phyloP scores from a whole-genome alignment of 257 asterid species.

The Nicotiana undulata region DNA sequence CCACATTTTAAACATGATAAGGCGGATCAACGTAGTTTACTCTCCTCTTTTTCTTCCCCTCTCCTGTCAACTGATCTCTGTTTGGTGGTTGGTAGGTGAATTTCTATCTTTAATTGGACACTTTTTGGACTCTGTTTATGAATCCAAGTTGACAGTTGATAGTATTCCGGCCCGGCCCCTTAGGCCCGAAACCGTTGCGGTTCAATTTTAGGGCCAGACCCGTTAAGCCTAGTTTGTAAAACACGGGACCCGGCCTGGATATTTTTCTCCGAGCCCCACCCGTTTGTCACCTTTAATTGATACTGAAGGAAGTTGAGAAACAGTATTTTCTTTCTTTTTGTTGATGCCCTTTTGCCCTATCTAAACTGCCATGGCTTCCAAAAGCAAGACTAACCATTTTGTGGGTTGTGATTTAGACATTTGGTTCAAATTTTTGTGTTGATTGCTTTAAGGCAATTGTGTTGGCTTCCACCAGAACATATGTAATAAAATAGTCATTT shows the following conservation, averaged over 20 bases:
- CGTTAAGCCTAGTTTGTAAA: too few relatives aligned
- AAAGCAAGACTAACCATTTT: background rate
- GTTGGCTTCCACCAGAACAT: constrained; percentile 4
- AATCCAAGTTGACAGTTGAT: background rate
- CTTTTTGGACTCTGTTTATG: background rate
- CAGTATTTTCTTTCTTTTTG: background rate
- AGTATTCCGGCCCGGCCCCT: too few relatives aligned
- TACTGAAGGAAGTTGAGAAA: background rate
- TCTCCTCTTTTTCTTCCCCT: background rate
- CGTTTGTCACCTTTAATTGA: too few relatives aligned
- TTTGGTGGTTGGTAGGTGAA: background rate
- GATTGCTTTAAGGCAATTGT: background rate
- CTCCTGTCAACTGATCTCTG: background rate
- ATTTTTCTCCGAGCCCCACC: too few relatives aligned
- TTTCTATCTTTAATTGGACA: background rate
- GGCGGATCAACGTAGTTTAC: background rate
- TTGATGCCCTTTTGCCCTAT: background rate
- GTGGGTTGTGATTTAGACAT: background rate
- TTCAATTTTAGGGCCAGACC: too few relatives aligned
- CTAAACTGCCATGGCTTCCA: background rate
- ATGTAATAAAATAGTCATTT: background rate
- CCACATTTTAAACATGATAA: background rate
- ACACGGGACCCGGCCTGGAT: too few relatives aligned
- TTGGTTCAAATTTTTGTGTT: background rate
- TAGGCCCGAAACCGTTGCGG: too few relatives aligned